Conservation (phyloP, 176 grass and related monocot genomes). For the Cenchrus fungigraminus region DNA sequence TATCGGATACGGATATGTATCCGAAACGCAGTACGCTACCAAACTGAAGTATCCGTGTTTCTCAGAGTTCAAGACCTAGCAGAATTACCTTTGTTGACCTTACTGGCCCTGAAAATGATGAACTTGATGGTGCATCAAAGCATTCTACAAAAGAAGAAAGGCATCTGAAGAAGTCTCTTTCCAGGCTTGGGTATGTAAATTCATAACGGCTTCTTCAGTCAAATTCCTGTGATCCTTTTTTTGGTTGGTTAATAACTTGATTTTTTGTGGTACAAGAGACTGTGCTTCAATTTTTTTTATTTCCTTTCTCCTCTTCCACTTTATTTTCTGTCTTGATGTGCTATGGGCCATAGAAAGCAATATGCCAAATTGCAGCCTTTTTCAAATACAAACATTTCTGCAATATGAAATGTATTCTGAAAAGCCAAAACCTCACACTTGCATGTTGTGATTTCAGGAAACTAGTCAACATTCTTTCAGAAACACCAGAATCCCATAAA, state of each 20-base stretch:
- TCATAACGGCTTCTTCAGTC: not conserved
- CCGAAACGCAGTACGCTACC: too few species aligned
- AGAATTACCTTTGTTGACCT: slow-evolving; percentile 91
- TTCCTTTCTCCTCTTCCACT: not conserved
- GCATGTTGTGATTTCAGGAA: slow-evolving; percentile 59
- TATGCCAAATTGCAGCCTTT: not conserved
- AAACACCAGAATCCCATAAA: slow-evolving; percentile 47
- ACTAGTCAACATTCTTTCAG: slow-evolving; percentile 83
- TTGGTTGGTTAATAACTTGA: not conserved
- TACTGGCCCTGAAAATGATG: slow-evolving; percentile 73
- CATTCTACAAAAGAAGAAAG: slow-evolving; percentile 71
- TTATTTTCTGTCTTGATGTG: not conserved
- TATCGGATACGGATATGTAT: too few species aligned
- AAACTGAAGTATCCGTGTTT: too few species aligned
- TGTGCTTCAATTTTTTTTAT: slow-evolving; percentile 7
- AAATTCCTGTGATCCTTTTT: not conserved
- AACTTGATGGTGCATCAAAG: slow-evolving; percentile 61
- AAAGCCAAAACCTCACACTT: slow-evolving; percentile 29
- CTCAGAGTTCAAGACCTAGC: slow-evolving; percentile 58
- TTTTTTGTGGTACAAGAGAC: not conserved
- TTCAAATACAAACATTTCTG: not conserved
- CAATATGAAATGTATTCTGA: not conserved
- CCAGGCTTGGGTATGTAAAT: slow-evolving; percentile 87
- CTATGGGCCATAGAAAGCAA: not conserved
- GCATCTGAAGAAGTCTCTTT: slow-evolving; percentile 84